These are phyloP conservation scores for Chlamydomonas sp. DNA, from an alignment of 139 green algal genomes.

Conservation along the genomic window DNA sequence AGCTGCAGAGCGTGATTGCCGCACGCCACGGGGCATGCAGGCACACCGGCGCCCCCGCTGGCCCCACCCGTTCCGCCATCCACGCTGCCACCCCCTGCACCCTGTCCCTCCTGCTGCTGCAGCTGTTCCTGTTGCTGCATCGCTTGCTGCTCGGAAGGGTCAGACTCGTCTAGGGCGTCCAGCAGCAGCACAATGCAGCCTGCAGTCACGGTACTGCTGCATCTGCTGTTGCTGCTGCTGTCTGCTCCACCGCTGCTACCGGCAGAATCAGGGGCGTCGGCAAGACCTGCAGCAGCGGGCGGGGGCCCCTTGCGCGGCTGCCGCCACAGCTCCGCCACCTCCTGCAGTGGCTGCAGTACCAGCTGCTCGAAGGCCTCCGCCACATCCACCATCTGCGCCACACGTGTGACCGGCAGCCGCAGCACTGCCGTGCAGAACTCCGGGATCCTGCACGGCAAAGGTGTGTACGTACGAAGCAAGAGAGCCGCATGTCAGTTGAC, in stretches of 20 bases:
- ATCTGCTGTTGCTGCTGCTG: background rate
- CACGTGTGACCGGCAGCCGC: background rate
- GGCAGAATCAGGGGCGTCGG: no score
- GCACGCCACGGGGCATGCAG: background rate
- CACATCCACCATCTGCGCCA: background rate
- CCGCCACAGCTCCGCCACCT: background rate
- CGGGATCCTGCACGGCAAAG: background rate
- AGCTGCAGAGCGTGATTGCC: background rate
- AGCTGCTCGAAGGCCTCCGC: background rate
- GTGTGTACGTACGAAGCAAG: no score
- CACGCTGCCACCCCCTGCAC: no score
- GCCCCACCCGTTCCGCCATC: no score
- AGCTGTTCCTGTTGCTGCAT: background rate
- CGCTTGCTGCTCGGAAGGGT: background rate
- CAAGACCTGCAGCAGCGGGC: no score
- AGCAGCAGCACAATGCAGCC: background rate
- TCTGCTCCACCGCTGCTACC: background rate
- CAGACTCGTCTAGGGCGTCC: background rate
- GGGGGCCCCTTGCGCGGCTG: background rate
- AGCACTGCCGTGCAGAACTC: background rate
- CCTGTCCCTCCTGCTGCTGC: no score
- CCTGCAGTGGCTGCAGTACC: background rate
- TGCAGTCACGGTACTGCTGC: background rate
- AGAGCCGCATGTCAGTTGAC: no score
- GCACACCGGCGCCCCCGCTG: background rate